Evolutionary conservation across 768 basidiomycete genomes (phyloP).

Genomic region (Psilocybe subaeruginosa): DNA sequence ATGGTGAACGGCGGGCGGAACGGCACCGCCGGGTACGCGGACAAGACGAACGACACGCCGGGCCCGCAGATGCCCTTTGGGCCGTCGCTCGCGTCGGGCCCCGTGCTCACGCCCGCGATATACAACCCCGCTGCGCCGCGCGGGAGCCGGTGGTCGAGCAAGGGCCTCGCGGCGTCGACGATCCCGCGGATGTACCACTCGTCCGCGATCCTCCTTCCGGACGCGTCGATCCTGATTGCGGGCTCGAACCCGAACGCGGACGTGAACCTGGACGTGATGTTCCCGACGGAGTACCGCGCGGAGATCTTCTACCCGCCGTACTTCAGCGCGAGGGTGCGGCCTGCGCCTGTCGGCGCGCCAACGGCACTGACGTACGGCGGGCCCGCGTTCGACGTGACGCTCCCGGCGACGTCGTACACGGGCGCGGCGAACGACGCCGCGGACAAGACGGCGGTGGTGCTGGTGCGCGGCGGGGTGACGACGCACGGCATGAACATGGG

Average conservation of each 20-base stretch:
- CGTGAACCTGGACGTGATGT: slow-evolving; percentile 60
- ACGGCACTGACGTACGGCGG: slow-evolving; percentile 84
- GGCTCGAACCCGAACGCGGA: slow-evolving; percentile 96
- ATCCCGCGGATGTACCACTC: slow-evolving; percentile 93
- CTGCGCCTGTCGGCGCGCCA: slow-evolving; percentile 71
- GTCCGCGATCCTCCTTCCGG: slow-evolving; percentile 85
- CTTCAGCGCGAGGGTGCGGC: slow-evolving; percentile 71
- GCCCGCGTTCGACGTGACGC: slow-evolving; percentile 69
- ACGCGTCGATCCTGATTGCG: slow-evolving; percentile 83
- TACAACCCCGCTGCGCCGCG: slow-evolving; percentile 76
- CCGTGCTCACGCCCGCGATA: slow-evolving; percentile 75
- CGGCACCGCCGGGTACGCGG: slow-evolving; percentile 37
- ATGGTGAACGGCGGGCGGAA: slow-evolving; percentile 83
- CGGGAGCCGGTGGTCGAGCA: slow-evolving; percentile 78
- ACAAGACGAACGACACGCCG: not conserved
- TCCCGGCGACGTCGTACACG: slow-evolving; percentile 67
- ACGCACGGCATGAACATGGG: slow-evolving; percentile 92
- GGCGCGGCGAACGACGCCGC: slow-evolving; percentile 72
- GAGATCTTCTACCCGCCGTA: slow-evolving; percentile 95
- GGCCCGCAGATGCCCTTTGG: slow-evolving; percentile 64
- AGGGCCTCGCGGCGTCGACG: slow-evolving; percentile 58
- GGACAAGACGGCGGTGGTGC: slow-evolving; percentile 70
- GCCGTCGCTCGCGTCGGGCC: slow-evolving; percentile 78
- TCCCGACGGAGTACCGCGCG: slow-evolving; percentile 77
- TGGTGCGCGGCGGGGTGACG: slow-evolving; percentile 47